phyloP scores from a whole-genome alignment of 139 green algal species.

The Chlamydomonas sphaeroides region DNA sequence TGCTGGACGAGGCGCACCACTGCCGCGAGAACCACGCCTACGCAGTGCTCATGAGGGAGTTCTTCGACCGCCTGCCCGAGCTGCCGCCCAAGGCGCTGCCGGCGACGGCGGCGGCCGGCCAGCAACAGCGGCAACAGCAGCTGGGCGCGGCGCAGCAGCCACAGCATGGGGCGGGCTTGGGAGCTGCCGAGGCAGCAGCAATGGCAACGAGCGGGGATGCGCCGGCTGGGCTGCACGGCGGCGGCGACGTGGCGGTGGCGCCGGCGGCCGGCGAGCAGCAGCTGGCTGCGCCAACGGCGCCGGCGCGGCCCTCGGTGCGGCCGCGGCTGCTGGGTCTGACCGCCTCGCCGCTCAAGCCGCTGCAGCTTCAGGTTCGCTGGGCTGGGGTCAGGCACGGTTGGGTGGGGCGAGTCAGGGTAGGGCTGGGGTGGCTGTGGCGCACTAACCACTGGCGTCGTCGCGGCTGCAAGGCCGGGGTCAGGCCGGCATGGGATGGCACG shows the following conservation, averaged over 20 bases:
- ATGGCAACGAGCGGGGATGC: too few species aligned
- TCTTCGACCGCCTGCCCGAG: not conserved
- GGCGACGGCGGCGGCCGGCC: too few species aligned
- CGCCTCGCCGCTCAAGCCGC: conserved; percentile 19
- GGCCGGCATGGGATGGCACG: too few species aligned
- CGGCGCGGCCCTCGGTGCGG: not conserved
- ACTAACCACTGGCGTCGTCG: too few species aligned
- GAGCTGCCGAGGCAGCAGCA: too few species aligned
- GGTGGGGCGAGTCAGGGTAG: too few species aligned
- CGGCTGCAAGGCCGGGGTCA: too few species aligned
- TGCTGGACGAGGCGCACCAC: conserved; percentile 44
- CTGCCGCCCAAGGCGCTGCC: not conserved
- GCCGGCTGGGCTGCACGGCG: not conserved
- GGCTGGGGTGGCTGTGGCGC: too few species aligned
- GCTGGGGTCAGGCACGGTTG: too few species aligned
- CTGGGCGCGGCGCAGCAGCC: not conserved
- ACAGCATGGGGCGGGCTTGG: not conserved
- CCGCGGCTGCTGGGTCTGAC: conserved; percentile 40
- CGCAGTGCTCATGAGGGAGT: conserved; percentile 34
- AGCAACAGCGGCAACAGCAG: not conserved
- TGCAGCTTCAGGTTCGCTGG: conserved; percentile 6
- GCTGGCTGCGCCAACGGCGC: not conserved
- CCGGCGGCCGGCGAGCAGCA: not conserved
- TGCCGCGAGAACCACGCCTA: conserved; percentile 37
- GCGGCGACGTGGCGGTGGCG: not conserved